Base-by-base conservation (phyloP, 305 asterid genomes). In the Rubia peregrina region DNA sequence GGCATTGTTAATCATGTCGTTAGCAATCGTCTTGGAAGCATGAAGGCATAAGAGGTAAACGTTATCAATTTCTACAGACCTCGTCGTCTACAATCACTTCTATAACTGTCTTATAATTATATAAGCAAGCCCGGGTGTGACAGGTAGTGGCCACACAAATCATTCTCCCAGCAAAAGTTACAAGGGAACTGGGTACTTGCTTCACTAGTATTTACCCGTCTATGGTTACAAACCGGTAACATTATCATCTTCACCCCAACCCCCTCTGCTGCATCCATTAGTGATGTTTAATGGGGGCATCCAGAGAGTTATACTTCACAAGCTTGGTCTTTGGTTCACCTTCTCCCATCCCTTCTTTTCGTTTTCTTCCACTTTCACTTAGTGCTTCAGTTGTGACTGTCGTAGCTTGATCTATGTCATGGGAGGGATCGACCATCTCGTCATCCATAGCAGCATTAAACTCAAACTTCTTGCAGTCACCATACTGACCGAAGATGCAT, bases 311-410 rank as follows among this genome's bases (percentile, higher is more conserved):
- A 1, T 73, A 82, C 87, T 81, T 89, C n/a, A 76, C 62, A 74
- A 77, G 85, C 85, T 88, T 88, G 44, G 71, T 61, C 36, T 68
- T 73, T 13, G 80, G 68, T 76, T 82, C 90, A 8, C 63, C 71
- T 5, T 53, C 84, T 43, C 73, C 73, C 61, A 46, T 49, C 72
- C 78, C 76, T 76, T 77, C 89, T 75, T 89, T 87, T 59, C 90
- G 95, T 63, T 89, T 89, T 69, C 82, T 82, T 22, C 81, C 71
- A 26, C 75, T 75, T 30, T 76, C 85, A 6, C n/a, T 65, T 41
- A 61, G 40, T 43, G 59, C 46, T 40, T 49, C 61, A n/a, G 36
- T 61, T 51, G 56, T 59, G 73, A 79, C 19, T 40, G 68, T 68
- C 67, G 49, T 55, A 61, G 61, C 67, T 71, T 81, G 78, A 57